Base-by-base conservation (phyloP, 805 yeast genomes). In the Ogataea pini region DNA sequence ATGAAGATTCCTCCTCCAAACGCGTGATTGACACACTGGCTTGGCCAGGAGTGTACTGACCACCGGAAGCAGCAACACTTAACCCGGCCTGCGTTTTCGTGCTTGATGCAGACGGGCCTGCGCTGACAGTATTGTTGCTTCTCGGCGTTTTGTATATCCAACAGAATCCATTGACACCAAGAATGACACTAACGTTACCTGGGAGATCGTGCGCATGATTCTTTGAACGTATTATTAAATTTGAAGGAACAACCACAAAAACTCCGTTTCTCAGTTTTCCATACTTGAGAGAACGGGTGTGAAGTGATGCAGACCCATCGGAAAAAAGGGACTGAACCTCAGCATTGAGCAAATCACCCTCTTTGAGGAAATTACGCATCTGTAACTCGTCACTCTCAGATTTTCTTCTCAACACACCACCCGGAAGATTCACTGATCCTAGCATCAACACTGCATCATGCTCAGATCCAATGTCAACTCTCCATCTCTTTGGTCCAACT, bases 381-480 rank as follows among this genome's bases (percentile, higher is more conserved):
- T 92, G 96, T 55, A 94, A 75, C 70, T 94, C 99, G 71, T 94
- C 99, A 55, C 86, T 83, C 63, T 95, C 99, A 28, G 91, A 83
- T 65, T 95, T 94, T 62, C 99, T 79, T 68, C 99, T 80, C 59
- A 94, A 72, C 2, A 94, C 87, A 47, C 99, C 99, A 46, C 99
- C 99, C 1, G 99, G 99, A 53, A 94, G 75, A 66, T 94, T 94
- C 17, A 94, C 96, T 1, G 97, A 89, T 10, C 99, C 99, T 48
- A 95, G 76, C 89, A 89, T 85, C 52, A 94, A 71, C 0, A 89
- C 84, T 0, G 97, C 98, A 63, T 90, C 92, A 61, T 89, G 96
- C 60, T 83, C 85, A n/a, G 89, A 89, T 24, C 98, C 98, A 54
- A 94, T 89, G 59, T 92, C 97, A 13, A 94, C 98, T 63, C 86